These are phyloP conservation scores for Calonectria hawksworthii DNA, from an alignment of 2,329 filamentous ascomycete genomes.

Conservation along the genomic window DNA sequence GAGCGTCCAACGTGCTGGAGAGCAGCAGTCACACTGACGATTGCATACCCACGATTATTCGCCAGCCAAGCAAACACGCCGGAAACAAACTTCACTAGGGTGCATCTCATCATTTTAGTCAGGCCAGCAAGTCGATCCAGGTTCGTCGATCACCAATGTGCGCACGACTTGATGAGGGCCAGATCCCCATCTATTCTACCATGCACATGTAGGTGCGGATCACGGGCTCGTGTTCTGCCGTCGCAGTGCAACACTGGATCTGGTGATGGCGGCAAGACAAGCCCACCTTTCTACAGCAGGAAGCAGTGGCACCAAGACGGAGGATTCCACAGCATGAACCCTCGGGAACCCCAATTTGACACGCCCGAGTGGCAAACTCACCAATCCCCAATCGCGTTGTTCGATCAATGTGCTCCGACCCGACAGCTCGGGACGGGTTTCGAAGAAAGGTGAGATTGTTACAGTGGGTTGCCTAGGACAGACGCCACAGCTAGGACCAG, in stretches of 20 bases:
- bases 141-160: slow-evolving; percentile 12
- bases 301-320: neutral
- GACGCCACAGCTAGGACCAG: slow-evolving; percentile 39
- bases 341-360: neutral
- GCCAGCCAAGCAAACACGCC: slow-evolving; percentile 4
- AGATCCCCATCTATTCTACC: slow-evolving; percentile 1
- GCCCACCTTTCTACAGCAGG: neutral
- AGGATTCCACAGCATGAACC: neutral
- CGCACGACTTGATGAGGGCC: neutral
- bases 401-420: slow-evolving; percentile 33
- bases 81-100: slow-evolving; percentile 11
- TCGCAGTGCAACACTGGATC: slow-evolving; percentile 12
- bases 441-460: slow-evolving; percentile 41
- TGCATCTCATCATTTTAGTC: slow-evolving; percentile 7
- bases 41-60: neutral
- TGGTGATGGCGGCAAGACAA: neutral
- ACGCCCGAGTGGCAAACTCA: slow-evolving; percentile 5
- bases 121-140: slow-evolving; percentile 1
- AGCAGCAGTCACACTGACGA: neutral
- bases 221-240: neutral
- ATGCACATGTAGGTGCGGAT: slow-evolving; percentile 11
- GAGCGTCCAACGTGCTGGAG: neutral
- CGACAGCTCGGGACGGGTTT: slow-evolving; percentile 43
- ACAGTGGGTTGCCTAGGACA: slow-evolving; percentile 36
- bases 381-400: slow-evolving; percentile 36